A percentile compares a stretch with the other conserved stretches of the same genome.
phyloP scores from a whole-genome alignment of 2,329 filamentous ascomycete species.

The Cercospora sojina region DNA sequence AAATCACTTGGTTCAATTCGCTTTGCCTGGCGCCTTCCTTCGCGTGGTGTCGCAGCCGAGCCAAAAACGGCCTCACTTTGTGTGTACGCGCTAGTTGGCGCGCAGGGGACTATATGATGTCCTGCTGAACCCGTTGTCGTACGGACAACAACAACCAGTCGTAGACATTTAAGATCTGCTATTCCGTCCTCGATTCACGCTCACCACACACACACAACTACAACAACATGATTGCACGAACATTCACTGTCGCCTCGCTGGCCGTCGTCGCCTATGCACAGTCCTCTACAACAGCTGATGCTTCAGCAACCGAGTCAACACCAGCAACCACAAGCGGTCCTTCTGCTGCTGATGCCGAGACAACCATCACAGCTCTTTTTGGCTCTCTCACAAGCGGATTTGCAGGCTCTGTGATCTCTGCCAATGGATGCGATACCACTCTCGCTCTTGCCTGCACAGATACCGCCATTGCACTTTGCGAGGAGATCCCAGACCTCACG shows the following conservation, averaged over 20 bases:
- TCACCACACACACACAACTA: not conserved
- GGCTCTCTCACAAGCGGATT: slow-evolving; percentile 12
- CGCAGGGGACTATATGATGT: not conserved
- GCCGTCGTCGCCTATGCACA: slow-evolving; percentile 8
- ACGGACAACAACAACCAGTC: not conserved
- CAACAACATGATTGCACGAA: slow-evolving; percentile 10
- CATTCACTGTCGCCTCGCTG: slow-evolving; percentile 9
- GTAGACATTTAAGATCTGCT: not conserved
- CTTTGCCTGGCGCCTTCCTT: slow-evolving; percentile 1
- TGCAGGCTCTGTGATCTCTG: slow-evolving; percentile 17
- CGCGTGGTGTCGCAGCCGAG: not conserved
- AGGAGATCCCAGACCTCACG: slow-evolving; percentile 4
- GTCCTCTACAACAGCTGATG: not conserved
- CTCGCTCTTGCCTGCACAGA: slow-evolving; percentile 19
- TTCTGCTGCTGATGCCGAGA: slow-evolving; percentile 1
- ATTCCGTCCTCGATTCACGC: not conserved
- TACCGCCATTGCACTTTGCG: not conserved
- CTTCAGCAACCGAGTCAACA: not conserved
- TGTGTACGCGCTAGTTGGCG: not conserved
- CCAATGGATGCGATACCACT: slow-evolving; percentile 20
- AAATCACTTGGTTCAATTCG: not conserved
- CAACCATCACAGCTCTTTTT: slow-evolving; percentile 12
- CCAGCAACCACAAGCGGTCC: slow-evolving; percentile 5
- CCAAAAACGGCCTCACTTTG: not conserved
- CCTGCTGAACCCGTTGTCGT: not conserved